phyloP scores from a whole-genome alignment of 2,329 filamentous ascomycete species.

The Ophiostoma himal-ulmi region DNA sequence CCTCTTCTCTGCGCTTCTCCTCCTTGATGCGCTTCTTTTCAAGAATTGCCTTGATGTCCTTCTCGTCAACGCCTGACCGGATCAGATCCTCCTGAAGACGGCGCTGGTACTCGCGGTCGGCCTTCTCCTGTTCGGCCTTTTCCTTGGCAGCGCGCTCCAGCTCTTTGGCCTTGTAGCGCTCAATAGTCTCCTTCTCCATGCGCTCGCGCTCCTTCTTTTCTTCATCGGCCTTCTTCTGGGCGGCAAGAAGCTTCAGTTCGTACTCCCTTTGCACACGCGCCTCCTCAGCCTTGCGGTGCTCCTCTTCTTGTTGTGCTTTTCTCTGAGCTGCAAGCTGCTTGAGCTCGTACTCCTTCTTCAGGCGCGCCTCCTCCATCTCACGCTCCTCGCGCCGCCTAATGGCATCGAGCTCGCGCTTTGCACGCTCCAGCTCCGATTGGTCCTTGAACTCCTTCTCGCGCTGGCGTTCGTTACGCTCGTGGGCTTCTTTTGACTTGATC shows the following conservation, averaged over 20 bases:
- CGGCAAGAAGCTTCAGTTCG: conserved; percentile 20
- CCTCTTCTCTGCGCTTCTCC: conserved; percentile 10
- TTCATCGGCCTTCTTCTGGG: conserved; percentile 42
- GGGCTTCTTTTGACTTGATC: conserved; percentile 41
- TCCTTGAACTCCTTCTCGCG: conserved; percentile 31
- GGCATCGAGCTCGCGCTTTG: conserved; percentile 38
- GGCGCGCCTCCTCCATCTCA: conserved; percentile 39
- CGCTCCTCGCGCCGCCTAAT: conserved; percentile 34
- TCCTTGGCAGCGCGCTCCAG: conserved; percentile 43
- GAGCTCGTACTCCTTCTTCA: conserved; percentile 48
- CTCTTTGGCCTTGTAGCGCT: conserved; percentile 47
- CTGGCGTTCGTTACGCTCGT: conserved; percentile 20
- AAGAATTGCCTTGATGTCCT: conserved; percentile 53
- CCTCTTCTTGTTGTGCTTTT: conserved; percentile 41
- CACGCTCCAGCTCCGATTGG: conserved; percentile 27
- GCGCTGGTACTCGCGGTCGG: conserved; percentile 49
- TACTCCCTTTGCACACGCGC: conserved; percentile 30
- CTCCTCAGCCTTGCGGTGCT: conserved; percentile 39
- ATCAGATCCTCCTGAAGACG: conserved; percentile 54
- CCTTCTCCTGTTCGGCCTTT: conserved; percentile 45
- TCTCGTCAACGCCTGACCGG: conserved; percentile 54
- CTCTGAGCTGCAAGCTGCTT: conserved; percentile 44
- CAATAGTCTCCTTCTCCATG: conserved; percentile 47
- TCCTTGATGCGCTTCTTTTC: conserved; percentile 48
- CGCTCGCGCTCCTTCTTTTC: conserved; percentile 42